A percentile compares a stretch with the other conserved stretches of the same genome.
Evolutionary conservation across 495 filamentous ascomycete species (phyloP).

Genomic region (Astrocystis sublimbata): DNA sequence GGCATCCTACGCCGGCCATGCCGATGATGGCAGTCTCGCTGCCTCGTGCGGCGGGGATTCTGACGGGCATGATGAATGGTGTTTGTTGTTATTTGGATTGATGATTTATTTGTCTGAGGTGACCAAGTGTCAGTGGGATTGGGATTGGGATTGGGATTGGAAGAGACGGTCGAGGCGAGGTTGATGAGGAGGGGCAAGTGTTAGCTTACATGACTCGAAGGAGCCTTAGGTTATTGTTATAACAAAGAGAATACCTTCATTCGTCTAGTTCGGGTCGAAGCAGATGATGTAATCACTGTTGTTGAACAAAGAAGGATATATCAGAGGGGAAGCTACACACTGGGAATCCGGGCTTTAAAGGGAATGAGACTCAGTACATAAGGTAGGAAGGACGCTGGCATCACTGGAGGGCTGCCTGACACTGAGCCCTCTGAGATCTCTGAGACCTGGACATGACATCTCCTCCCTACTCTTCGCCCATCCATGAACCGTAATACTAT

Average conservation of each 20-base stretch:
- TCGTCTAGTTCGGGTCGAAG: conserved; percentile 9
- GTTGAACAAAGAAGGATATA: background rate
- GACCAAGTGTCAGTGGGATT: conserved; percentile 4
- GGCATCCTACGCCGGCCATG: conserved; percentile 42
- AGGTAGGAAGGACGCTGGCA: no score
- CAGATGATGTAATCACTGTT: conserved; percentile 4
- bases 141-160: no score
- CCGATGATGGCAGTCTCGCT: conserved; percentile 46
- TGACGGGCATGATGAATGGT: conserved; percentile 39
- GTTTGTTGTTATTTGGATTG: conserved; percentile 15
- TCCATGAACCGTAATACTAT: background rate
- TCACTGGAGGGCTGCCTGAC: background rate
- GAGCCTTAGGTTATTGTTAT: conserved; percentile 15
- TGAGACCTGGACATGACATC: conserved; percentile 2
- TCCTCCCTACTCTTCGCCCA: background rate
- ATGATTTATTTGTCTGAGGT: conserved; percentile 20
- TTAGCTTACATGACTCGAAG: conserved; percentile 14
- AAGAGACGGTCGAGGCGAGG: background rate
- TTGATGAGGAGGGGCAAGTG: background rate
- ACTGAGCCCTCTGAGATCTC: no score
- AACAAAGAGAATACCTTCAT: conserved; percentile 16
- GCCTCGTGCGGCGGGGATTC: conserved; percentile 43
- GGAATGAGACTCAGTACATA: conserved; percentile 3
- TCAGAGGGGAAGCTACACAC: background rate
- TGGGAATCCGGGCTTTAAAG: no score